Base-by-base conservation (phyloP, 495 filamentous ascomycete genomes). In the Xylaria longipes region DNA sequence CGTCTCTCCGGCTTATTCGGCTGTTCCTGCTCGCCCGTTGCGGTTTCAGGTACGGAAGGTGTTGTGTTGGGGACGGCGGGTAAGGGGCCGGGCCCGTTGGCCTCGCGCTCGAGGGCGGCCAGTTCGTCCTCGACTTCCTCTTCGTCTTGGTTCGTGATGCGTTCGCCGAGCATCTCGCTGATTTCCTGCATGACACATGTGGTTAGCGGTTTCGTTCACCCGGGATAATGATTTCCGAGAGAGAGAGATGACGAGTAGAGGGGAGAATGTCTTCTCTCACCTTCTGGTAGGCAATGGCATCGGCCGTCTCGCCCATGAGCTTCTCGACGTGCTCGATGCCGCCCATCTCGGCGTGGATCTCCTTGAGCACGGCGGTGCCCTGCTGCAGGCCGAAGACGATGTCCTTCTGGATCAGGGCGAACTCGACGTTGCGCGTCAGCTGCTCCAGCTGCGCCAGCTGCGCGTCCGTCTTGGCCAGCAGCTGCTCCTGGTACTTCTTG, bases 121-220 rank as follows among this genome's bases (percentile, higher is more conserved):
- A 99, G 81, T 83, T 98, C 96, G 75, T 98, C 94, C 77, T 98
- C 97, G 31, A 98, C 97, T 76, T 98, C 96, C 72, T 98, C 97
- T 80, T 98, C 96, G 81, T 98, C 97, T 77, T 95, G 91, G 76
- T 93, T 94, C 46, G 92, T 93, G 83, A 98, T 91, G 71, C 88
- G 86, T 2, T 93, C 93, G 12, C 88, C 92, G 14, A 99, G 87
- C 91, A 97, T 93, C 54, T 96, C 94, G 80, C 90, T 95, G 71
- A 99, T 87, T 80, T 96, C 95, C 92, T 96, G 74, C 78, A 60
- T n/a, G 37, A 27, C 7, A 39, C 9, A 27, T 43, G 20, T 41
- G 2, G 17, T 63, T 33, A 54, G 41, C 43, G 22, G 31, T 1
- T 22, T 64, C 8, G 17, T 29, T 25, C 37, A 20, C n/a, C n/a